A percentile compares a stretch with the other conserved stretches of the same genome.
Evolutionary conservation across 139 green algal species (phyloP).

Genomic region (Coelastrella sp.): DNA sequence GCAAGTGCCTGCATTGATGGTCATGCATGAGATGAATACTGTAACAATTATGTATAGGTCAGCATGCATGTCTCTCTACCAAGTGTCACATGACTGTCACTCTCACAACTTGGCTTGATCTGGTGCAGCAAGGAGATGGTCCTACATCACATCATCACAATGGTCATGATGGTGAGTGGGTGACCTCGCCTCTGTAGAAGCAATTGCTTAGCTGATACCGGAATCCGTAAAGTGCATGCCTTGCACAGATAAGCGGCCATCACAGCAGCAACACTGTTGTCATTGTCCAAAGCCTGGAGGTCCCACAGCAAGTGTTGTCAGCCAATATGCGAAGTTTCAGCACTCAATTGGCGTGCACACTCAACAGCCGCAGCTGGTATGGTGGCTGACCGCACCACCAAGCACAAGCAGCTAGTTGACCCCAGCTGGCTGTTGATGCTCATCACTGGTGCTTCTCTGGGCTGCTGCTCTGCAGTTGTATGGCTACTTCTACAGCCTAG

Average conservation of each 20-base stretch:
- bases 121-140: constrained; percentile 58
- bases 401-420: not conserved
- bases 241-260: too few relatives aligned
- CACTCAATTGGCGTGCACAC: too few relatives aligned
- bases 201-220: too few relatives aligned
- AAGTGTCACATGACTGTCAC: too few relatives aligned
- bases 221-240: too few relatives aligned
- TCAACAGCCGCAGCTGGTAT: too few relatives aligned
- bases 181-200: not conserved
- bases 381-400: not conserved
- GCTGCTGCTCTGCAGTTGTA: constrained; percentile 16
- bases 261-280: too few relatives aligned
- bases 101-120: not conserved
- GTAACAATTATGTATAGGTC: too few relatives aligned
- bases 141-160: constrained; percentile 63
- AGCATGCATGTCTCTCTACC: too few relatives aligned
- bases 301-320: too few relatives aligned
- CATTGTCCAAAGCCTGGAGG: too few relatives aligned
- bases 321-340: not conserved
- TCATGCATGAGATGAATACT: too few relatives aligned
- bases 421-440: not conserved
- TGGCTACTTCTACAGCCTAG: constrained; percentile 46
- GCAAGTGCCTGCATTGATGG: not conserved
- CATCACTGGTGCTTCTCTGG: not conserved
- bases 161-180: constrained; percentile 55